Evolutionary conservation across 2,329 filamentous ascomycete genomes (phyloP).

Genomic region (Chrysoporthe cubensis): DNA sequence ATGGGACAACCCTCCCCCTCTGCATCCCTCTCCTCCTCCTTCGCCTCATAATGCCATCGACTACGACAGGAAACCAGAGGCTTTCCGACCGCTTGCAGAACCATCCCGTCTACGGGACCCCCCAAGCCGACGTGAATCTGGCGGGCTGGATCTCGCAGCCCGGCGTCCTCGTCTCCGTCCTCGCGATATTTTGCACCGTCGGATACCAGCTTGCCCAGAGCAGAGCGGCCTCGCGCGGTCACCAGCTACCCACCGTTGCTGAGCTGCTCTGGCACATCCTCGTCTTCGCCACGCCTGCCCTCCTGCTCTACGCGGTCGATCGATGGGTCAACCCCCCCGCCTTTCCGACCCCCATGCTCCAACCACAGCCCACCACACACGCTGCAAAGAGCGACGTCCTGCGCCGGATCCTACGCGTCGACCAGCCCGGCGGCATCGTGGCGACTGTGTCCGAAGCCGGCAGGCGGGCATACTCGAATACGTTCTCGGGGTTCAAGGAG

Average conservation of each 20-base stretch:
- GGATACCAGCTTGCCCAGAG: constrained; percentile 42
- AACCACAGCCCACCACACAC: constrained; percentile 47
- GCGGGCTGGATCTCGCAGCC: constrained; percentile 42
- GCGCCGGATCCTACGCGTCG: constrained; percentile 64
- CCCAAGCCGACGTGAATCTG: constrained; percentile 33
- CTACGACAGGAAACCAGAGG: constrained; percentile 18
- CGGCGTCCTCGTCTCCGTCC: constrained; percentile 40
- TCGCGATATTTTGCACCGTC: constrained; percentile 40
- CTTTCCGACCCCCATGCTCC: constrained; percentile 44
- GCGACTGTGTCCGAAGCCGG: constrained; percentile 62
- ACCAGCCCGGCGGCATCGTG: constrained; percentile 56
- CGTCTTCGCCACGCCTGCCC: constrained; percentile 60
- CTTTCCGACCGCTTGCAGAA: constrained; percentile 20
- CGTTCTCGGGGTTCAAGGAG: constrained; percentile 52
- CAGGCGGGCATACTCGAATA: constrained; percentile 56
- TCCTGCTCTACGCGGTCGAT: constrained; percentile 61
- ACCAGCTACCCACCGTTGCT: constrained; percentile 40
- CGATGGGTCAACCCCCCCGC: constrained; percentile 55
- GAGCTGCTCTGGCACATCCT: constrained; percentile 64
- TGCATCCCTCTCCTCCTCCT: constrained; percentile 12
- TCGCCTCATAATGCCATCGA: constrained; percentile 28
- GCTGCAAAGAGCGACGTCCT: constrained; percentile 68
- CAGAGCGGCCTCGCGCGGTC: constrained; percentile 29
- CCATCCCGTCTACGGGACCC: constrained; percentile 28
- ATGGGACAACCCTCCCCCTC: constrained; percentile 19